A percentile compares a stretch with the other conserved stretches of the same genome.
Conservation (phyloP, 192 early-diverging fungal species). For the Backusella tuberculispora region DNA sequence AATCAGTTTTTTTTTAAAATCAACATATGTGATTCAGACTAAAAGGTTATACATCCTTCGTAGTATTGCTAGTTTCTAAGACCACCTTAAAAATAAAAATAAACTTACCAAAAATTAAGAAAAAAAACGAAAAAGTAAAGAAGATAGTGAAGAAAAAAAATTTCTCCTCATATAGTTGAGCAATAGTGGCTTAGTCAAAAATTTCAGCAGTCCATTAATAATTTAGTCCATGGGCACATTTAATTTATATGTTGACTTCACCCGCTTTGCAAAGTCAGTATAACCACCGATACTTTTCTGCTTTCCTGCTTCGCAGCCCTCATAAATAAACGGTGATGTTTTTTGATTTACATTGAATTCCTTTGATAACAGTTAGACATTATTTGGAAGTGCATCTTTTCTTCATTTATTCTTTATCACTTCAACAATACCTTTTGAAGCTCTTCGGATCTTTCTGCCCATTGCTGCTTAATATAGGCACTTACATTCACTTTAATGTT, state of each 20-base stretch:
- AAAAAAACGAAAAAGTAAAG: background rate
- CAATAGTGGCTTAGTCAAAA: constrained; percentile 14
- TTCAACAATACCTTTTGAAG: constrained; percentile 26
- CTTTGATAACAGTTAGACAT: background rate
- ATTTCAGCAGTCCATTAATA: background rate
- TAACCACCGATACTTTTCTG: constrained; percentile 49
- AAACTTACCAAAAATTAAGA: constrained; percentile 3
- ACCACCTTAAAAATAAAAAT: background rate
- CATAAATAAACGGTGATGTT: constrained; percentile 55
- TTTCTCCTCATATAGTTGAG: background rate
- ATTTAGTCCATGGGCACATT: constrained; percentile 21
- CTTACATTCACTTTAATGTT: constrained; percentile 39
- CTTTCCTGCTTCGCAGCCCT: constrained; percentile 42
- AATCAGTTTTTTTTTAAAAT: constrained; percentile 18
- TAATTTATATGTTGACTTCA: constrained; percentile 21
- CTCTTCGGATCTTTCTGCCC: constrained; percentile 31
- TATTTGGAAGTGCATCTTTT: background rate
- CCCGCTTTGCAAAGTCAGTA: constrained; percentile 39
- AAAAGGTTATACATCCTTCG: constrained; percentile 9
- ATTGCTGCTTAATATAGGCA: constrained; percentile 35
- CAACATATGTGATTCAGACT: constrained; percentile 18
- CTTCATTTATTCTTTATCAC: background rate
- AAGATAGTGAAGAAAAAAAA: background rate
- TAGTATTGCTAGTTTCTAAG: background rate
- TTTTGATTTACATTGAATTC: constrained; percentile 35